Conservation (phyloP, 2,329 filamentous ascomycete genomes). For the Fusarium haematococcum region DNA sequence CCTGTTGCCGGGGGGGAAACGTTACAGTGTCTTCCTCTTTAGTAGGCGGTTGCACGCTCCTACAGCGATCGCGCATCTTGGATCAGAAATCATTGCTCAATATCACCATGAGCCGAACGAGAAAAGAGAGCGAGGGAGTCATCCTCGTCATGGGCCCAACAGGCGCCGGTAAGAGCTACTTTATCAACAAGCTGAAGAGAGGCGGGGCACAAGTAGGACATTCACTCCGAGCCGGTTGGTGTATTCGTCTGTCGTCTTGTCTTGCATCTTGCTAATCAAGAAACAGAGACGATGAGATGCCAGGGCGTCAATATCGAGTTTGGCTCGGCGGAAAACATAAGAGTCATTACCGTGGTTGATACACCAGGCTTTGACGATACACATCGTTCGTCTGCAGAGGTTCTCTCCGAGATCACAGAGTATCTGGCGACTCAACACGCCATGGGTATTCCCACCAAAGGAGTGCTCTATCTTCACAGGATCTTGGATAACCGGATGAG, state of each 20-base stretch:
- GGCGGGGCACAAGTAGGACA: conserved; percentile 7
- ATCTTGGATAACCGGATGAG: not conserved
- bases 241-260: not conserved
- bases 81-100: not conserved
- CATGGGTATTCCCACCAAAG: not conserved
- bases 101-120: not conserved
- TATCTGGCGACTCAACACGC: not conserved
- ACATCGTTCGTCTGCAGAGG: not conserved
- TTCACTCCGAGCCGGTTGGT: conserved; percentile 10
- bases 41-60: not conserved
- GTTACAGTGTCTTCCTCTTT: not conserved
- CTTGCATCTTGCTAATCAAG: not conserved
- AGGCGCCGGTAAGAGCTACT: conserved; percentile 20
- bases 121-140: conserved; percentile 11
- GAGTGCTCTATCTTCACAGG: not conserved
- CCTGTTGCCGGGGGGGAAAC: not conserved
- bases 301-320: not conserved
- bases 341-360: not conserved
- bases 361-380: not conserved
- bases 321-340: not conserved
- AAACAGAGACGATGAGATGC: not conserved
- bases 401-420: not conserved
- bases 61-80: not conserved
- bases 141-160: conserved; percentile 14
- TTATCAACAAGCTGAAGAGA: conserved; percentile 17